Conservation (phyloP, 2,329 filamentous ascomycete genomes). For the Dothiorella sarmentorum region DNA sequence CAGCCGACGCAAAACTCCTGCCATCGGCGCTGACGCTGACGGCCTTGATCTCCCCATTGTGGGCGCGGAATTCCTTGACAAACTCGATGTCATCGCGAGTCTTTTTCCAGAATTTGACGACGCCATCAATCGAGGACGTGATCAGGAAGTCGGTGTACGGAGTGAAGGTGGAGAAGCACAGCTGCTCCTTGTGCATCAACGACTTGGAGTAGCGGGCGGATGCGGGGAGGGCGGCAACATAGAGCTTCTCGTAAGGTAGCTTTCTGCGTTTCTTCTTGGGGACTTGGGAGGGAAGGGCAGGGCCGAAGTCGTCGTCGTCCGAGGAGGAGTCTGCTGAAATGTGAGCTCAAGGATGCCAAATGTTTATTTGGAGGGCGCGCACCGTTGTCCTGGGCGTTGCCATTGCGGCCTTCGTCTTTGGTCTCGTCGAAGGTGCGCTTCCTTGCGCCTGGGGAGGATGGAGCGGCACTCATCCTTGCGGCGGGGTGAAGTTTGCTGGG, state of each 20-base stretch:
- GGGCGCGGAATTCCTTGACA: slow-evolving; percentile 94
- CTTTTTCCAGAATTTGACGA: slow-evolving; percentile 99
- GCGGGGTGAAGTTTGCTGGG: neutral
- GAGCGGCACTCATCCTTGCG: slow-evolving; percentile 2
- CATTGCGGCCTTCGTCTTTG: neutral
- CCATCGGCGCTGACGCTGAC: slow-evolving; percentile 87
- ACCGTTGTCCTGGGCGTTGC: too few species aligned
- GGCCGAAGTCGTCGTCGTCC: slow-evolving; percentile 84
- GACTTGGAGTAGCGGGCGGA: slow-evolving; percentile 87
- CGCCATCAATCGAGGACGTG: slow-evolving; percentile 89
- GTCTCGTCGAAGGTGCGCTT: slow-evolving; percentile 14
- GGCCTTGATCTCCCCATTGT: slow-evolving; percentile 77
- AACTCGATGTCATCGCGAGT: slow-evolving; percentile 87
- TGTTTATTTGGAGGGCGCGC: neutral
- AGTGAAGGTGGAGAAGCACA: slow-evolving; percentile 83
- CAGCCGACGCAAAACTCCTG: slow-evolving; percentile 87
- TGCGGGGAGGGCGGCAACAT: slow-evolving; percentile 81
- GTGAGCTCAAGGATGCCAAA: neutral
- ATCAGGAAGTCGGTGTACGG: slow-evolving; percentile 92
- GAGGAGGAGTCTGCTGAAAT: slow-evolving; percentile 61
- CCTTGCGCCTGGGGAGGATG: neutral
- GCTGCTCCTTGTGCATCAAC: slow-evolving; percentile 96
- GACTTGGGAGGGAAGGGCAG: slow-evolving; percentile 75
- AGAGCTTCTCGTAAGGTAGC: slow-evolving; percentile 92
- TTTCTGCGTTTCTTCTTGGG: slow-evolving; percentile 87